These are phyloP conservation scores for Collybia sordida DNA, from an alignment of 768 basidiomycete genomes.

Conservation along the genomic window DNA sequence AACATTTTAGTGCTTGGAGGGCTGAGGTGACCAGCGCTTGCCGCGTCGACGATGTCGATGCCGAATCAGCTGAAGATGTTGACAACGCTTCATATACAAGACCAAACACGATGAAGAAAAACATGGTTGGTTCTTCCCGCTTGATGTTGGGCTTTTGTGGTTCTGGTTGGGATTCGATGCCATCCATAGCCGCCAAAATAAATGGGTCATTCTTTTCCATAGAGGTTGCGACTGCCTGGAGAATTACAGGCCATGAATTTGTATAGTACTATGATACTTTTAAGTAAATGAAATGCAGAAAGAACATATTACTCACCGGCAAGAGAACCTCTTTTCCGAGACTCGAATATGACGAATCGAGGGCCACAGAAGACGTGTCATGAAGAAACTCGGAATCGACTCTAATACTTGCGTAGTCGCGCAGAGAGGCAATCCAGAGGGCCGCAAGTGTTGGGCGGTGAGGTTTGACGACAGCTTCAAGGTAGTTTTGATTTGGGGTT, in stretches of 20 bases:
- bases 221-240: constrained; percentile 81
- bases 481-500: constrained; percentile 68
- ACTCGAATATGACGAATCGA: constrained; percentile 84
- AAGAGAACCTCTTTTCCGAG: constrained; percentile 88
- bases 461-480: constrained; percentile 80
- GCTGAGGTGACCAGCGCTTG: constrained; percentile 56
- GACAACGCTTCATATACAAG: constrained; percentile 90
- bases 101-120: constrained; percentile 91
- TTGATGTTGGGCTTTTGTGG: constrained; percentile 21
- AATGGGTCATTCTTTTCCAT: constrained; percentile 71
- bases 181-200: constrained; percentile 82
- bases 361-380: constrained; percentile 68
- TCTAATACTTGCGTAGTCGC: constrained; percentile 90
- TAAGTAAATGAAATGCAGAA: not conserved
- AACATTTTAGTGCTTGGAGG: constrained; percentile 72
- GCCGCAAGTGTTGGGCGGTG: constrained; percentile 72
- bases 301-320: constrained; percentile 58
- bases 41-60: constrained; percentile 38
- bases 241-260: constrained; percentile 75
- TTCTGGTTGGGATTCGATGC: constrained; percentile 44
- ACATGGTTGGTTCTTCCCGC: constrained; percentile 65
- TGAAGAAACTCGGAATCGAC: constrained; percentile 86
- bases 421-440: constrained; percentile 84
- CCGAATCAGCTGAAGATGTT: constrained; percentile 60
- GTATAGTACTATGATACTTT: constrained; percentile 71